phyloP scores from a whole-genome alignment of 2,329 filamentous ascomycete species.

The Zasmidium citrigriseum region DNA sequence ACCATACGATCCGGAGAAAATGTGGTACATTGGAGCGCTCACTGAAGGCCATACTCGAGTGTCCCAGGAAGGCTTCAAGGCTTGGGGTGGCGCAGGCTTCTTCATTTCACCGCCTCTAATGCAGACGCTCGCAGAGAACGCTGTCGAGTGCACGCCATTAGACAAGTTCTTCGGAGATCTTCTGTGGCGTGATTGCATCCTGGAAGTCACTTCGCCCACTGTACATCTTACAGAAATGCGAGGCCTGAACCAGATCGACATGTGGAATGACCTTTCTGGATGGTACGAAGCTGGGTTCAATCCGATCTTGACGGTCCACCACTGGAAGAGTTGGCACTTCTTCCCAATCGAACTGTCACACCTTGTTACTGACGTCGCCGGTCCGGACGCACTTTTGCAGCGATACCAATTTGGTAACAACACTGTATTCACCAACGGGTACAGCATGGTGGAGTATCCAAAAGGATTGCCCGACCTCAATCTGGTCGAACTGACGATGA shows the following conservation, averaged over 20 bases:
- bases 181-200: constrained; percentile 31
- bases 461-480: constrained; percentile 29
- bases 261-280: constrained; percentile 29
- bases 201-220: constrained; percentile 28
- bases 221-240: constrained; percentile 28
- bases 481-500: constrained; percentile 29
- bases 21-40: constrained; percentile 29
- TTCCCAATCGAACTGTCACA: constrained; percentile 25
- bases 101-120: constrained; percentile 31
- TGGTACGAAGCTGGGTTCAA: constrained; percentile 31
- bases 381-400: constrained; percentile 29
- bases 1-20: constrained; percentile 21
- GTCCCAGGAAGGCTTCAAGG: constrained; percentile 30
- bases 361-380: constrained; percentile 27
- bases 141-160: constrained; percentile 22
- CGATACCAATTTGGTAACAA: constrained; percentile 28
- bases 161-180: constrained; percentile 28
- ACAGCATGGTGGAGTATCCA: constrained; percentile 29
- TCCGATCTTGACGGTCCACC: constrained; percentile 29
- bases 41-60: constrained; percentile 29
- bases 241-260: constrained; percentile 31
- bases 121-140: constrained; percentile 23
- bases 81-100: constrained; percentile 32
- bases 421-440: constrained; percentile 30
- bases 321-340: constrained; percentile 33